A percentile compares a stretch with the other conserved stretches of the same genome.
Conservation (phyloP, 2,329 filamentous ascomycete species). For the Dactylellina haptotyla region DNA sequence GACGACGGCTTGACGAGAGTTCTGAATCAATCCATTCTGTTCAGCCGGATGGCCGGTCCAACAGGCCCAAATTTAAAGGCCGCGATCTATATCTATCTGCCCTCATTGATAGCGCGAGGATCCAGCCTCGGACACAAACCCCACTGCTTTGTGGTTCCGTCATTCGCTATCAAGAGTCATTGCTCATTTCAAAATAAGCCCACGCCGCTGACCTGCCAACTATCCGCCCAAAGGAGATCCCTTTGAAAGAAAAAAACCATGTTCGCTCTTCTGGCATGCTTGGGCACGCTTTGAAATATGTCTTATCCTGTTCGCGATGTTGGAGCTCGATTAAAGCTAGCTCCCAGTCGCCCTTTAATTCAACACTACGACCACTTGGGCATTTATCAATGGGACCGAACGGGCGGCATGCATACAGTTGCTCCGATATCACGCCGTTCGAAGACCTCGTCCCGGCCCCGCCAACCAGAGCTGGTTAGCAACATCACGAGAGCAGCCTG, state of each 20-base stretch:
- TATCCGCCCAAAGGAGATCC: too few species aligned
- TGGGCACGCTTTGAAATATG: too few species aligned
- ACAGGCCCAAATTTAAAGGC: neutral
- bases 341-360: too few species aligned
- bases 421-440: conserved; percentile 51
- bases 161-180: conserved; percentile 9
- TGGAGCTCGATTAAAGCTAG: too few species aligned
- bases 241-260: too few species aligned
- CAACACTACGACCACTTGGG: too few species aligned
- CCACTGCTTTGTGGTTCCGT: neutral
- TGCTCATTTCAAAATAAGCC: neutral
- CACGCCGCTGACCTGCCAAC: neutral
- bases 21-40: neutral
- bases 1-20: neutral
- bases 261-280: too few species aligned
- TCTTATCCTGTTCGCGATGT: too few species aligned
- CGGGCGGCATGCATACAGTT: conserved; percentile 2
- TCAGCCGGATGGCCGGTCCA: neutral
- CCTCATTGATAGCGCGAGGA: conserved; percentile 33
- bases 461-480: conserved; percentile 44
- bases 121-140: too few species aligned
- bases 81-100: neutral
- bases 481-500: conserved; percentile 46
- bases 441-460: conserved; percentile 6
- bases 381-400: too few species aligned